A percentile compares a stretch with the other conserved stretches of the same genome.
Conservation (phyloP, 192 early-diverging fungal species). For the Backusella parvicylindrica region DNA sequence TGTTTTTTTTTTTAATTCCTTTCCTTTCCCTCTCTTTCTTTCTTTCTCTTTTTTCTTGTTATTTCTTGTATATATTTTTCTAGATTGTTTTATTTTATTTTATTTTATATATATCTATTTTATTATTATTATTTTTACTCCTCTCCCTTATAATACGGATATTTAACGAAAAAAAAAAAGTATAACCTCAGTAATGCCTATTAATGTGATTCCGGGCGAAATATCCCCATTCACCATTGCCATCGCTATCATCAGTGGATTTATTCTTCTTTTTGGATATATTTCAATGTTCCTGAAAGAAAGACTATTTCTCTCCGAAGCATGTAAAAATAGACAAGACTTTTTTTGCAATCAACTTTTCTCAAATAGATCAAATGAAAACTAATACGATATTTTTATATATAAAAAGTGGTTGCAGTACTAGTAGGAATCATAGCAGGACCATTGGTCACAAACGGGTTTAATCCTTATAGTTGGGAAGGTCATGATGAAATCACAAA, state of each 20-base stretch:
- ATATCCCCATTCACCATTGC: conserved; percentile 39
- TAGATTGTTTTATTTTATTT: neutral
- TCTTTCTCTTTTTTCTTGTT: neutral
- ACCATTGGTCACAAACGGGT: conserved; percentile 62
- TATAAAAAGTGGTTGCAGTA: conserved; percentile 67
- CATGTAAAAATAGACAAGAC: no score
- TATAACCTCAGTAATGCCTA: conserved; percentile 14
- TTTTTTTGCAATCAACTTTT: no score
- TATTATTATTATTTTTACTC: neutral
- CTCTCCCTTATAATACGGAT: neutral
- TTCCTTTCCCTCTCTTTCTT: neutral
- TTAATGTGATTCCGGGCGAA: conserved; percentile 32
- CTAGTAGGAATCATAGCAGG: conserved; percentile 85
- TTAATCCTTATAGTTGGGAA: conserved; percentile 63
- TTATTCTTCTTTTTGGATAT: conserved; percentile 66
- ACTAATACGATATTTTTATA: neutral
- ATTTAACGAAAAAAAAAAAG: neutral
- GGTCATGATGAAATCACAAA: conserved; percentile 56
- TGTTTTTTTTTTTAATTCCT: neutral
- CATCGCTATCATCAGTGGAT: conserved; percentile 62
- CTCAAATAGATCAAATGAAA: no score
- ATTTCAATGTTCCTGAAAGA: conserved; percentile 73
- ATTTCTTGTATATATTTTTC: neutral
- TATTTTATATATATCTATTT: neutral
- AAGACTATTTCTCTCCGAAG: conserved; percentile 69